Evolutionary conservation across 2,329 filamentous ascomycete species (phyloP), one percentile per base, ranked within the genome.

Genomic region (Penicillium vulpinum): DNA sequence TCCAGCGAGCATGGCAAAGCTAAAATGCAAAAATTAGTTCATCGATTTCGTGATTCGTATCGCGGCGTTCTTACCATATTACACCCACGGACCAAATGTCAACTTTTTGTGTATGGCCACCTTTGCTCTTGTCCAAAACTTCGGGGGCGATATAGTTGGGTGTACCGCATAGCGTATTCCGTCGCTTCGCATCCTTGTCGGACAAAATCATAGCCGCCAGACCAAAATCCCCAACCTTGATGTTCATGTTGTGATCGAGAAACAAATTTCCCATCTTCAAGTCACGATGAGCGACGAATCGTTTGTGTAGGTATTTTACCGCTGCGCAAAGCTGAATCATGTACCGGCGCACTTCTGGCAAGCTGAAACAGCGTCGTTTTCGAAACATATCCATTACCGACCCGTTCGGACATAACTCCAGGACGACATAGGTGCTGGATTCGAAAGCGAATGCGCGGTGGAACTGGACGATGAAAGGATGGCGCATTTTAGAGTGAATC

Each of bases 221-320:
- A 3, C 94, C 94, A 77, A 99, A 99, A 74, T 99, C 94, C 43
- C 94, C 94, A 67, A 99, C 91, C 74, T 99, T 99, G 67, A 96
- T 88, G 70, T 99, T 96, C 93, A 99, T 97, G 64, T 92, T 83
- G 52, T 86, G 85, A 73, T 99, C 94, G 51, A 99, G 82, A 69
- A 99, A 99, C 64, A 99, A 88, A 73, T 99, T 99, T 47, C 94
- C 95, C 81, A 97, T 97, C 77, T 99, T 99, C 66, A 99, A 77
- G 75, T 99, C 94, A 48, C 94, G 87, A 75, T 99, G 94, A 48
- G 97, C 96, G 60, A 99, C 95, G 63, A 93, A 94, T 72, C 95
- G 90, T 69, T 87, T 87, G 75, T 99, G 95, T 81, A 99, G 90
- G 72, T 99, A 99, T 76, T 97, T 97, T 76, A 99, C 93, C 36